These are phyloP conservation scores for Candida sakaeoensis DNA, from an alignment of 805 yeast genomes.

Conservation along the genomic window DNA sequence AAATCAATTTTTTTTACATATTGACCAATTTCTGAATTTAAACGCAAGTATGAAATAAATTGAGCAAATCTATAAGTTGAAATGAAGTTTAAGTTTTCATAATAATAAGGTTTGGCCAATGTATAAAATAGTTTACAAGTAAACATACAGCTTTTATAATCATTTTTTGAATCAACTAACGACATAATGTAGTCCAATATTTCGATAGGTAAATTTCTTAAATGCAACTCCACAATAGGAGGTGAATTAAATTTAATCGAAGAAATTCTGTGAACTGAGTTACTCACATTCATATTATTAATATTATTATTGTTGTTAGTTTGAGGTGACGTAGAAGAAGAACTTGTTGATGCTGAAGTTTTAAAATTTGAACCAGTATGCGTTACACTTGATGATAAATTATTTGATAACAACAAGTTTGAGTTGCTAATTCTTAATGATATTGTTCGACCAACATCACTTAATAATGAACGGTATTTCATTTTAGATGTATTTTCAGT, in stretches of 20 bases:
- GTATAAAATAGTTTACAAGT: constrained; percentile 49
- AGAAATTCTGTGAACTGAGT: not conserved
- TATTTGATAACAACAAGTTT: constrained; percentile 11
- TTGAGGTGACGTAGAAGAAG: not conserved
- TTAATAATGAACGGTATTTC: constrained; percentile 46
- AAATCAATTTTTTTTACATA: constrained; percentile 58
- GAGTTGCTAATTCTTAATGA: constrained; percentile 27
- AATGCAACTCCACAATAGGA: constrained; percentile 12
- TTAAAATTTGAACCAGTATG: no score
- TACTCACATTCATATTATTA: not conserved
- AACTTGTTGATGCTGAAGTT: not conserved
- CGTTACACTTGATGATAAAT: no score
- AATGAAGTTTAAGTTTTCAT: constrained; percentile 50
- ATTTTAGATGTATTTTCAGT: constrained; percentile 27
- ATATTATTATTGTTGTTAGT: not conserved
- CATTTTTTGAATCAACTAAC: constrained; percentile 32
- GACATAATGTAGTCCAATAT: constrained; percentile 35
- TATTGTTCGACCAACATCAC: constrained; percentile 46
- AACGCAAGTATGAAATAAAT: constrained; percentile 64
- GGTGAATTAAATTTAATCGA: not conserved
- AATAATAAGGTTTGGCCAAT: constrained; percentile 53
- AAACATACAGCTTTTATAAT: constrained; percentile 40
- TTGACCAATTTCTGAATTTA: constrained; percentile 51
- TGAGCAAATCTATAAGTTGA: constrained; percentile 81
- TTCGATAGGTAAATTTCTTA: constrained; percentile 41